Percentiles rank a stretch among this genome's conserved stretches.
These are phyloP conservation scores for Ophiostoma fasciatum DNA, from an alignment of 2,329 filamentous ascomycete species.

Conservation along the genomic window DNA sequence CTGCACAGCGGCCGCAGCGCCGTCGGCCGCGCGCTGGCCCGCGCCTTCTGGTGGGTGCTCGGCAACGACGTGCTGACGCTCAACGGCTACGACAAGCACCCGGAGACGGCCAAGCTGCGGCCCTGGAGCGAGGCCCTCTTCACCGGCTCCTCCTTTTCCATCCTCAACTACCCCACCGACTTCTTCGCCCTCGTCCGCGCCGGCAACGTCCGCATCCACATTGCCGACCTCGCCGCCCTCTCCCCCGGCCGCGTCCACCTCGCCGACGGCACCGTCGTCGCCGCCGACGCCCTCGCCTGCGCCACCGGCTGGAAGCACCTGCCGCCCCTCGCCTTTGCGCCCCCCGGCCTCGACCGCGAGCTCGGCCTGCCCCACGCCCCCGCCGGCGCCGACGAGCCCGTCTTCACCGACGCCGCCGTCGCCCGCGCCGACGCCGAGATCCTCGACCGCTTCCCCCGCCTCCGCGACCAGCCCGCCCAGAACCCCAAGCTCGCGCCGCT, in stretches of 20 bases:
- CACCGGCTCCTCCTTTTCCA: slow-evolving; percentile 38
- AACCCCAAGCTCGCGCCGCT: slow-evolving; percentile 31
- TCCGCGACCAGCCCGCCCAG: slow-evolving; percentile 34
- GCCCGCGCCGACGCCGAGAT: slow-evolving; percentile 37
- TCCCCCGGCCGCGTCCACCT: slow-evolving; percentile 32
- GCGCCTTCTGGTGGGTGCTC: slow-evolving; percentile 43
- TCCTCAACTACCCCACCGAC: slow-evolving; percentile 43
- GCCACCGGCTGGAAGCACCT: slow-evolving; percentile 44
- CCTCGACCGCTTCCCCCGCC: slow-evolving; percentile 33
- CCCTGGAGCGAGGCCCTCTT: slow-evolving; percentile 37
- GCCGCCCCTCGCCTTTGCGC: slow-evolving; percentile 36
- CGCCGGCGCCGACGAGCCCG: slow-evolving; percentile 14
- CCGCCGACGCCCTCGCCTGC: slow-evolving; percentile 37
- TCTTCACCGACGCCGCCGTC: slow-evolving; percentile 24
- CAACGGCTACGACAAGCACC: slow-evolving; percentile 39
- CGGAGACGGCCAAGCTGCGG: slow-evolving; percentile 36
- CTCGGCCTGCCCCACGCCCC: slow-evolving; percentile 32
- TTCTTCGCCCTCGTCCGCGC: slow-evolving; percentile 40
- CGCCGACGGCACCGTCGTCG: slow-evolving; percentile 29
- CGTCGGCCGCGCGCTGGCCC: slow-evolving; percentile 39
- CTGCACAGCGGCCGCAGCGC: slow-evolving; percentile 43
- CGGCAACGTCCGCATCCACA: slow-evolving; percentile 36
- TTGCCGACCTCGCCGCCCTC: slow-evolving; percentile 35
- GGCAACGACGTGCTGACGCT: slow-evolving; percentile 37
- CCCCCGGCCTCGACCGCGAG: slow-evolving; percentile 28